These are phyloP conservation scores for Plasmodium knowlesi DNA, from an alignment of 169 alveolate genomes.

Conservation along the genomic window DNA sequence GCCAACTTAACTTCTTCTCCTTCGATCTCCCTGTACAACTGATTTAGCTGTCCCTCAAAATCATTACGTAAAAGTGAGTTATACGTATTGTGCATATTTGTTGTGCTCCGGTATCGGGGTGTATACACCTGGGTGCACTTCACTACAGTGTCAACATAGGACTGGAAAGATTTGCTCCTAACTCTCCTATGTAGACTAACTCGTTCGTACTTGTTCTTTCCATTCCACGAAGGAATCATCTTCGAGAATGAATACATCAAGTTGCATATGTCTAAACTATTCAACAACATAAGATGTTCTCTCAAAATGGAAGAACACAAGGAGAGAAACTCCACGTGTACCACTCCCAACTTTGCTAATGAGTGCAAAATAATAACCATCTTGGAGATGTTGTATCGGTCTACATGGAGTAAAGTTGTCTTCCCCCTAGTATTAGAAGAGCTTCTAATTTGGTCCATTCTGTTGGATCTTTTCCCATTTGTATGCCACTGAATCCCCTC, in stretches of 20 bases:
- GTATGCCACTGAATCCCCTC: not conserved
- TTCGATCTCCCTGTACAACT: not conserved
- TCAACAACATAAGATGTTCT: constrained; percentile 16
- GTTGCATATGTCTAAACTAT: constrained; percentile 45
- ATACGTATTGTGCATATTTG: not conserved
- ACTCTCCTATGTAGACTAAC: not conserved
- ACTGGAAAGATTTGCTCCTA: not conserved
- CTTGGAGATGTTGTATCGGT: constrained; percentile 13
- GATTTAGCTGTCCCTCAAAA: not conserved
- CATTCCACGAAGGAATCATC: not conserved
- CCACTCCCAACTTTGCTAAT: not conserved
- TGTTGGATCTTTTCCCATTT: not conserved
- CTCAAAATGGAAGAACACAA: not conserved
- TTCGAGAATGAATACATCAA: constrained; percentile 16
- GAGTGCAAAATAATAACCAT: constrained; percentile 35
- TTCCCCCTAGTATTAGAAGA: not conserved
- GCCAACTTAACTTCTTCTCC: not conserved
- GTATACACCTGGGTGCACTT: not conserved
- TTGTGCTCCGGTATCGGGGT: not conserved
- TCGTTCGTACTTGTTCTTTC: not conserved
- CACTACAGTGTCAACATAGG: not conserved
- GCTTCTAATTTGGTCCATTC: not conserved
- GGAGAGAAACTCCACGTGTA: constrained; percentile 40
- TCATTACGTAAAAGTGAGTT: not conserved
- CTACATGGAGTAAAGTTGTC: not conserved